A percentile compares a stretch with the other conserved stretches of the same genome.
Evolutionary conservation across 2,329 filamentous ascomycete genomes (phyloP).

Genomic region (Ophiostoma pallidulum): DNA sequence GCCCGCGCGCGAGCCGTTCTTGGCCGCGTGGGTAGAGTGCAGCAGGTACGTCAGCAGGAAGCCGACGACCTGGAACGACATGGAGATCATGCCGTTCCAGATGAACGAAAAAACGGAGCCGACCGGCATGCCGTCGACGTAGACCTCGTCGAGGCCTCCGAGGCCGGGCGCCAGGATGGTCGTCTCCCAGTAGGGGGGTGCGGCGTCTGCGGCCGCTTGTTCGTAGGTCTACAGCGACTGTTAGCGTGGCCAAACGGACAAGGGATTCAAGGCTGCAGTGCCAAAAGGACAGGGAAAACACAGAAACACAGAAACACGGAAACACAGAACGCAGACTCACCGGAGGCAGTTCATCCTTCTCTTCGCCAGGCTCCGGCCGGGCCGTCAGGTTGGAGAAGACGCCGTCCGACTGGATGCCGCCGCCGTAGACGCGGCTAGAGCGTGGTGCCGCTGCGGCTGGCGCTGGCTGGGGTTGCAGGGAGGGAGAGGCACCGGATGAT

Average conservation of each 20-base stretch:
- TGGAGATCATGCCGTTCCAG: slow-evolving; percentile 93
- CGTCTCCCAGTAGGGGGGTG: slow-evolving; percentile 98
- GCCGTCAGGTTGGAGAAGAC: slow-evolving; percentile 94
- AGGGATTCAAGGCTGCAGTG: not conserved
- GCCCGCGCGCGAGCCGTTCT: slow-evolving; percentile 90
- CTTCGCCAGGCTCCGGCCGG: slow-evolving; percentile 72
- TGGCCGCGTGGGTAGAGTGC: slow-evolving; percentile 95
- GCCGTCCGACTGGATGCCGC: slow-evolving; percentile 75
- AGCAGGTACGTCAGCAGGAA: slow-evolving; percentile 97
- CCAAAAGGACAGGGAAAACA: too few species aligned
- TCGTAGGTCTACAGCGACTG: slow-evolving; percentile 77
- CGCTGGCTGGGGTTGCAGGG: slow-evolving; percentile 5
- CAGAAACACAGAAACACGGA: too few species aligned
- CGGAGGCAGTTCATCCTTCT: slow-evolving; percentile 82
- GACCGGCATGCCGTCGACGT: slow-evolving; percentile 90
- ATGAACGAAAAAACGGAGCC: slow-evolving; percentile 79
- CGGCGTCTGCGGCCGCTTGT: slow-evolving; percentile 91
- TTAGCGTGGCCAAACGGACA: not conserved
- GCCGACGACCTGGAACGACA: slow-evolving; percentile 93
- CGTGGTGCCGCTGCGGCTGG: slow-evolving; percentile 24
- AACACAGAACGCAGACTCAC: slow-evolving; percentile 44
- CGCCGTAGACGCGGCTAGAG: slow-evolving; percentile 55
- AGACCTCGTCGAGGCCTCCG: slow-evolving; percentile 87
- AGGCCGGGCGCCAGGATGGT: slow-evolving; percentile 91
- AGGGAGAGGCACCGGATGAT: not conserved